These are phyloP conservation scores for Podospora pseudoanserina DNA, from an alignment of 495 filamentous ascomycete genomes.

Conservation along the genomic window DNA sequence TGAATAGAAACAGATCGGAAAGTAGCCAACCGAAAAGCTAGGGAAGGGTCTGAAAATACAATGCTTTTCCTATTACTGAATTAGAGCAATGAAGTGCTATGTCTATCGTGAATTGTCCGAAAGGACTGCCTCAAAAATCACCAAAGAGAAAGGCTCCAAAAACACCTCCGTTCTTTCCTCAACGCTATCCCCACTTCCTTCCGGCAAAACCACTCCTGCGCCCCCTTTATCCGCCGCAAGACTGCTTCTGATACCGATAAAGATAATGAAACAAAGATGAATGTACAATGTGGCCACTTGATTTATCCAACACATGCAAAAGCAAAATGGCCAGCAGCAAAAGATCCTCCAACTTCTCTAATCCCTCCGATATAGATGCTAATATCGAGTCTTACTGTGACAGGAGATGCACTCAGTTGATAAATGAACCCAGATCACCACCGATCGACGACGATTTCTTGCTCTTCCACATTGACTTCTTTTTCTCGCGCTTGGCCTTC, in stretches of 20 bases:
- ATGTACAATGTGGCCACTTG: background rate
- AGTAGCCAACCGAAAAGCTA: background rate
- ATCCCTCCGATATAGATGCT: background rate
- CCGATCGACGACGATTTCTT: conserved; percentile 51
- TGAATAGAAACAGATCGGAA: conserved; percentile 28
- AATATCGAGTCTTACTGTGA: background rate
- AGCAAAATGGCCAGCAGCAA: background rate
- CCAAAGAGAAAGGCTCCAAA: conserved; percentile 4
- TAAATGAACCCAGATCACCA: conserved; percentile 39
- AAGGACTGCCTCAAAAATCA: conserved; percentile 10
- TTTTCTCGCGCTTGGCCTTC: conserved; percentile 78
- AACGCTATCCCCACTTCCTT: background rate
- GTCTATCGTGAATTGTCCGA: conserved; percentile 34
- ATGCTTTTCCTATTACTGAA: conserved; percentile 32
- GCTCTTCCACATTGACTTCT: conserved; percentile 67
- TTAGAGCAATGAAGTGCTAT: conserved; percentile 35
- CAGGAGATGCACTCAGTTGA: conserved; percentile 29
- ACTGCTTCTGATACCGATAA: background rate
- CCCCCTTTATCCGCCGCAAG: too few species aligned
- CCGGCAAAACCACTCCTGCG: background rate
- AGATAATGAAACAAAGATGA: background rate
- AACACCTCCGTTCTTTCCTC: background rate
- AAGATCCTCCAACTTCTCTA: background rate
- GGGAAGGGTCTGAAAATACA: background rate
- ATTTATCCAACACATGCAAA: background rate